Conservation (phyloP, 1,139 yeast species). For the Meyerozyma sp. region DNA sequence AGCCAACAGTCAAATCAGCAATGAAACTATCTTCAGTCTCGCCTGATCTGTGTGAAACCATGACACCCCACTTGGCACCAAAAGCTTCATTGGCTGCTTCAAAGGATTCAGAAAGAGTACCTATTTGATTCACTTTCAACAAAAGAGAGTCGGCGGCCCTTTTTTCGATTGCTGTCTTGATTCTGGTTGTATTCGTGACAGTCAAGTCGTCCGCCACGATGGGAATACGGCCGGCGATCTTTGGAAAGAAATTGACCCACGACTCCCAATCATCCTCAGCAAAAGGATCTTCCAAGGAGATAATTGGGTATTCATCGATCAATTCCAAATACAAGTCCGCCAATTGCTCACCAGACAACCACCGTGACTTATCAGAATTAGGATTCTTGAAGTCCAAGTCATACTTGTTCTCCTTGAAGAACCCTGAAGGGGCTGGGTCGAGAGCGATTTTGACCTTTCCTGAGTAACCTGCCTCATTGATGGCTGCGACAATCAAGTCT, state of each 20-base stretch:
- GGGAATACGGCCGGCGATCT: not conserved
- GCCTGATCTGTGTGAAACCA: slow-evolving; percentile 4
- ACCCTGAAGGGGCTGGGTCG: slow-evolving; percentile 5
- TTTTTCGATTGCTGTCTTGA: slow-evolving; percentile 3
- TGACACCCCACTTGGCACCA: slow-evolving; percentile 2
- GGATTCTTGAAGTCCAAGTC: slow-evolving; percentile 6
- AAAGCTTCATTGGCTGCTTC: slow-evolving; percentile 3
- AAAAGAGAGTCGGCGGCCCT: slow-evolving; percentile 4
- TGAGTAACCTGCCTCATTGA: slow-evolving; percentile 3
- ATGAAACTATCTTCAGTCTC: slow-evolving; percentile 4
- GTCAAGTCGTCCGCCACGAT: slow-evolving; percentile 5
- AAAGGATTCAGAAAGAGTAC: slow-evolving; percentile 3
- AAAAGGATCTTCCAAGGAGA: slow-evolving; percentile 10
- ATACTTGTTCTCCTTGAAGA: slow-evolving; percentile 4
- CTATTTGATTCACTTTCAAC: slow-evolving; percentile 4
- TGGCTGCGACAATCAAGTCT: slow-evolving; percentile 4
- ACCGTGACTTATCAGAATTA: slow-evolving; percentile 4
- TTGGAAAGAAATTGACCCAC: slow-evolving; percentile 3
- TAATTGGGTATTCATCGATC: slow-evolving; percentile 4
- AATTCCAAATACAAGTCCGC: slow-evolving; percentile 3
- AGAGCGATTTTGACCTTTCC: slow-evolving; percentile 4
- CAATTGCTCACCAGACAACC: slow-evolving; percentile 5
- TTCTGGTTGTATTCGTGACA: slow-evolving; percentile 3
- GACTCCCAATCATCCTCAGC: slow-evolving; percentile 14
- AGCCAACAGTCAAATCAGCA: slow-evolving; percentile 4